These are phyloP conservation scores for Plasmodium ovale DNA, from an alignment of 169 alveolate genomes.

Conservation along the genomic window DNA sequence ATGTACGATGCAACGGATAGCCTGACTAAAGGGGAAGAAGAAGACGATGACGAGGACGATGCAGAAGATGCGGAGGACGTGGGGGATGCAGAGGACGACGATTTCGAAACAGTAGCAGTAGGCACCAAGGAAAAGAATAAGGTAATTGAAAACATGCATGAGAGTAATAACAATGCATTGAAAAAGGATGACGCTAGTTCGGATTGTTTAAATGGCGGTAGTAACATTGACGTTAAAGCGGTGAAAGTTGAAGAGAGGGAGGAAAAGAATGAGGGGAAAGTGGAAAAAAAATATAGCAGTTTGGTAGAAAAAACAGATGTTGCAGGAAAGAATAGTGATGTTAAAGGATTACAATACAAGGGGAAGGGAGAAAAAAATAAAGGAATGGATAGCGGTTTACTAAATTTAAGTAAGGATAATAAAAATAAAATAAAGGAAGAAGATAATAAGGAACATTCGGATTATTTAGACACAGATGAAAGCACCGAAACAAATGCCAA, in stretches of 20 bases:
- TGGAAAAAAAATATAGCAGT: background rate
- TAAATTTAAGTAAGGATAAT: conserved; percentile 5
- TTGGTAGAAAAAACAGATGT: background rate
- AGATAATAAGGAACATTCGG: conserved; percentile 16
- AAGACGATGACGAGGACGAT: background rate
- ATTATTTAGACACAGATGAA: conserved; percentile 7
- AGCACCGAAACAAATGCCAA: conserved; percentile 39
- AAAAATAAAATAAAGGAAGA: conserved; percentile 26
- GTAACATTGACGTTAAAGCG: conserved; percentile 9
- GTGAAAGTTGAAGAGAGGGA: conserved; percentile 15
- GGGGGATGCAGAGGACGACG: conserved; percentile 63
- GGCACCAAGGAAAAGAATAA: too few relatives aligned
- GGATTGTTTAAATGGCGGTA: conserved; percentile 12
- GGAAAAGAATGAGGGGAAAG: conserved; percentile 37
- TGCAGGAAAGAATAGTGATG: conserved; percentile 34
- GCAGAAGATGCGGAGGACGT: conserved; percentile 3
- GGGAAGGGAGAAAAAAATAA: background rate
- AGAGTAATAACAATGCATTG: conserved; percentile 2
- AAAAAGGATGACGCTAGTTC: conserved; percentile 38
- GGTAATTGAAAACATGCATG: conserved; percentile 45
- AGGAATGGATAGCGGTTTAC: background rate
- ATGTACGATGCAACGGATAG: background rate
- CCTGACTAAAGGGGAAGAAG: conserved; percentile 1
- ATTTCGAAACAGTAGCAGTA: too few relatives aligned
- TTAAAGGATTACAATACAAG: background rate